Percentiles rank a stretch among this genome's conserved stretches.
These are phyloP conservation scores for Clavulina sp. DNA, from an alignment of 768 basidiomycete genomes.

Conservation along the genomic window DNA sequence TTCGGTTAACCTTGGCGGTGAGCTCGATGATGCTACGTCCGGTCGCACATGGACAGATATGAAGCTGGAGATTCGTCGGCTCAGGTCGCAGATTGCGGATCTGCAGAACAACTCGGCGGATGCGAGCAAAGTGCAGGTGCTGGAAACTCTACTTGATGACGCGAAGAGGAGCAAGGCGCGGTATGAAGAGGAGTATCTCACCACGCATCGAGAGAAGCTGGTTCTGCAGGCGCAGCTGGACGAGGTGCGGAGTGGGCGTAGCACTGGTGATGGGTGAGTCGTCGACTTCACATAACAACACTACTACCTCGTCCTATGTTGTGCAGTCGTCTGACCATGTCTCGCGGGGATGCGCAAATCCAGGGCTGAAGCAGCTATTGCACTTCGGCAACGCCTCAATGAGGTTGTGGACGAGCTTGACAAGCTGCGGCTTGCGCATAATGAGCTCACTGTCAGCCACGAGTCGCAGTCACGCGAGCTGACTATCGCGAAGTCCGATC, in stretches of 20 bases:
- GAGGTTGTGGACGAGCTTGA: constrained; percentile 78
- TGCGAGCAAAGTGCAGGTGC: constrained; percentile 56
- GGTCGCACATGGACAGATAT: constrained; percentile 85
- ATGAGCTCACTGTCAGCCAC: constrained; percentile 53
- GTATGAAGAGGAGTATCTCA: constrained; percentile 77
- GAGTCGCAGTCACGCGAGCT: constrained; percentile 49
- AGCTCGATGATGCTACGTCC: constrained; percentile 70
- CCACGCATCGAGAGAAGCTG: constrained; percentile 67
- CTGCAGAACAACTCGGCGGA: constrained; percentile 60
- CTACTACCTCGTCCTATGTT: background rate
- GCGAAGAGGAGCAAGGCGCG: constrained; percentile 78
- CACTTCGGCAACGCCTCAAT: constrained; percentile 70
- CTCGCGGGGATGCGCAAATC: too few species aligned
- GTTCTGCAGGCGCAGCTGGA: constrained; percentile 67
- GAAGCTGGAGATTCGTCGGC: constrained; percentile 67
- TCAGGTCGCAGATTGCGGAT: constrained; percentile 65
- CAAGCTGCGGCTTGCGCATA: constrained; percentile 41
- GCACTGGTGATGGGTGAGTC: constrained; percentile 66
- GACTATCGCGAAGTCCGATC: constrained; percentile 67
- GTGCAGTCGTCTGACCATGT: background rate
- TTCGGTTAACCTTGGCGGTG: constrained; percentile 50
- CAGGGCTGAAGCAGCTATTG: constrained; percentile 75
- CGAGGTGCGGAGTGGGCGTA: constrained; percentile 76
- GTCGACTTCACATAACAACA: background rate
- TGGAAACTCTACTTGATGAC: constrained; percentile 83